Percentiles rank a stretch among this genome's conserved stretches.
Evolutionary conservation across 2,329 filamentous ascomycete species (phyloP).

Genomic region (Fusarium praegraminearum): DNA sequence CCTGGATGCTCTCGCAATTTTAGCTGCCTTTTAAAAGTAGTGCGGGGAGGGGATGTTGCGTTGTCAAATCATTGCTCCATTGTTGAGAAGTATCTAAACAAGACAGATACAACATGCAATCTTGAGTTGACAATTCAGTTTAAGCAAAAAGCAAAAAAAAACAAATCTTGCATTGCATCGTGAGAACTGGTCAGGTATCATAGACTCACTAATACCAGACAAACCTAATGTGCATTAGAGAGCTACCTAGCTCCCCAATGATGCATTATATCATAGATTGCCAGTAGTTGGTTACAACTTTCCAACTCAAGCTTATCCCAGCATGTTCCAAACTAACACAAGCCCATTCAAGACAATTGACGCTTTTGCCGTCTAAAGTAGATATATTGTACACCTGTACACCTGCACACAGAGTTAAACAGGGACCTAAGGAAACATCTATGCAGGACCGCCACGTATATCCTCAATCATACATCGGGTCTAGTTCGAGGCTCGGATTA

Average conservation of each 20-base stretch:
- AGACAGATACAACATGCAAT: not conserved
- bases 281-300: not conserved
- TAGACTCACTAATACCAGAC: not conserved
- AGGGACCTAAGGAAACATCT: constrained; percentile 62
- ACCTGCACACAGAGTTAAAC: constrained; percentile 63
- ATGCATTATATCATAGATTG: constrained; percentile 13
- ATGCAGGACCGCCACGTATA: constrained; percentile 60
- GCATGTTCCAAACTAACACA: constrained; percentile 15
- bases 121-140: not conserved
- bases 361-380: constrained; percentile 59
- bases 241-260: not conserved
- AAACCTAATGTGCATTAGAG: not conserved
- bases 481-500: constrained; percentile 50
- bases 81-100: not conserved
- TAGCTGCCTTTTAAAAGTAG: not conserved
- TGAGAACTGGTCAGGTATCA: not conserved
- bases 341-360: constrained; percentile 36
- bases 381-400: constrained; percentile 67
- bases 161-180: not conserved
- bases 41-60: not conserved
- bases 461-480: constrained; percentile 56
- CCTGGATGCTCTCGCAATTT: not conserved
- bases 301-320: constrained; percentile 4
- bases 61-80: not conserved
- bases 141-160: not conserved